Percentiles rank a stretch among this genome's conserved stretches.
phyloP scores from a whole-genome alignment of 495 filamentous ascomycete genomes.

The Penicillium waksmanii region DNA sequence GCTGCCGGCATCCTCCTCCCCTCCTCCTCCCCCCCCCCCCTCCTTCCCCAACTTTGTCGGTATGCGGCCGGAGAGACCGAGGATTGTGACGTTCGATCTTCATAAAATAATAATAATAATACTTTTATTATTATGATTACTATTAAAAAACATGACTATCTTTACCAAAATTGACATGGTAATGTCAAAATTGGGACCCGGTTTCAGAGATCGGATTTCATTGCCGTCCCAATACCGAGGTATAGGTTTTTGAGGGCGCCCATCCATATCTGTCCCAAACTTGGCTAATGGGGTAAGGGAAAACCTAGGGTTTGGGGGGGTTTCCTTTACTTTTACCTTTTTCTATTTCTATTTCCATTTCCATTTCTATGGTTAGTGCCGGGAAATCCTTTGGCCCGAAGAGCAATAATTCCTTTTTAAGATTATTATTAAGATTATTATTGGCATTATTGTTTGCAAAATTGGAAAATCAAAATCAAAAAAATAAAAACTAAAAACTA shows the following conservation, averaged over 20 bases:
- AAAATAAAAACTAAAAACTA: neutral
- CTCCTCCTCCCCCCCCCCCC: neutral
- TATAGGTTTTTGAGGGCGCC: neutral
- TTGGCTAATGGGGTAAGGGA: constrained; percentile 4
- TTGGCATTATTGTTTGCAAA: neutral
- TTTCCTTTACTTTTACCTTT: constrained; percentile 1
- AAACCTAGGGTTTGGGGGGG: neutral
- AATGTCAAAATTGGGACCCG: neutral
- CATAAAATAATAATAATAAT: neutral
- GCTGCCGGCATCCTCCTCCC: constrained; percentile 20
- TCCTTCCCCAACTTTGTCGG: constrained; percentile 3
- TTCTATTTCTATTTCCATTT: neutral
- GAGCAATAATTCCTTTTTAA: neutral
- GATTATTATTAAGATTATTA: constrained; percentile 2
- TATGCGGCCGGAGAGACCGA: constrained; percentile 3
- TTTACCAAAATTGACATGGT: neutral
- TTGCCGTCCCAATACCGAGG: constrained; percentile 6
- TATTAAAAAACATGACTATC: neutral
- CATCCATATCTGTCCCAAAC: constrained; percentile 7
- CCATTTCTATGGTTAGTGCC: constrained; percentile 1
- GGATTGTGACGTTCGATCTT: constrained; percentile 5
- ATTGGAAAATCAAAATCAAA: neutral
- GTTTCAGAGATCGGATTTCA: constrained; percentile 9
- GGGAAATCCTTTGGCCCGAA: constrained; percentile 3
- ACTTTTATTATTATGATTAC: neutral